Evolutionary conservation across 148 eudicot genomes (phyloP), one percentile per base, ranked within the genome.

Genomic region (Heliamphora exappendiculata): DNA sequence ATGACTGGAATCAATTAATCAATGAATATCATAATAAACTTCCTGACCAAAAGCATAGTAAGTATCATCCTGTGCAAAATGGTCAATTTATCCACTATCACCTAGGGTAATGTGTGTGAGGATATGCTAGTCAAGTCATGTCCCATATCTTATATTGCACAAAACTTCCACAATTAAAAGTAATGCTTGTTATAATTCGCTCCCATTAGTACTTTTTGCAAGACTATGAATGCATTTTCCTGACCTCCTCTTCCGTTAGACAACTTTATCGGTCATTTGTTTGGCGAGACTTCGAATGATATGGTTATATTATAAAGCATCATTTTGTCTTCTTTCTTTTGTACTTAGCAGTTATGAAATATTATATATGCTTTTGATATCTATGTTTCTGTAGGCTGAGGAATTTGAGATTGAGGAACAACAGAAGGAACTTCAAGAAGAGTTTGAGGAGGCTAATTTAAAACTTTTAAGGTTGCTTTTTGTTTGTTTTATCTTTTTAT

Each of bases 341-440:
- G n/a, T n/a, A n/a, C n/a, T n/a, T n/a, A n/a, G n/a, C n/a, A n/a
- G n/a, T n/a, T n/a, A n/a, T n/a, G n/a, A n/a, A 28, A 72, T 22
- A 33, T 54, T 6, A 28, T 78, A 63, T 51, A 13, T 73, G 31
- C 37, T 22, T 66, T 39, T 66, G 63, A 55, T 66, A 54, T 44
- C 33, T 67, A 33, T 50, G 26, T 50, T 75, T 75, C 44, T 73
- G 68, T 80, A 95, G 99, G 99, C 88, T 12, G 97, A 95, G 90
- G 97, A 91, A 79, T 81, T 66, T 77, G 92, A 89, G 83, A 86
- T 91, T 87, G 86, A 88, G 82, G 88, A 84, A 77, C 89, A 78
- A 60, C 81, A 93, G 45, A 86, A 84, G 86, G 86, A 76, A 73
- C 90, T 95, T 72, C 87, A 86, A 74, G 83, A 82, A 73, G 89